Evolutionary conservation across 805 yeast species (phyloP).

Genomic region (Cyberlindnera nakhonratchasimensis): DNA sequence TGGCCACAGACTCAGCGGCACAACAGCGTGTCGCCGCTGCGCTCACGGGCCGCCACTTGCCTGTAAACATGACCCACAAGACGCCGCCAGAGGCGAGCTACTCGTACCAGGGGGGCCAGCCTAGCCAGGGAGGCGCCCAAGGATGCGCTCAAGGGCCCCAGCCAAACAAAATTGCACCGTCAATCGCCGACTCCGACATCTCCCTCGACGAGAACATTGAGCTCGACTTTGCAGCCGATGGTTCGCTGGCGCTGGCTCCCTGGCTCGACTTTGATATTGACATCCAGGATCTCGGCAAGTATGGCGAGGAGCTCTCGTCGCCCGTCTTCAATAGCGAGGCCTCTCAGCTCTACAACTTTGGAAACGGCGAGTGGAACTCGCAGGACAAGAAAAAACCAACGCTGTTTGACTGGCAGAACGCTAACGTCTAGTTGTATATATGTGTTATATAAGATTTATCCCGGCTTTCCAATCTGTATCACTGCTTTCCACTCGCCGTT

Average conservation of each 20-base stretch:
- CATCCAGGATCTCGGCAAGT: constrained; percentile 13
- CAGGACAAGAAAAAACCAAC: constrained; percentile 9
- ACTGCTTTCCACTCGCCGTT: too few species aligned
- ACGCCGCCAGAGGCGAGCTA: constrained; percentile 11
- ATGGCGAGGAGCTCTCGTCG: constrained; percentile 7
- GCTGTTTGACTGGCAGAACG: constrained; percentile 28
- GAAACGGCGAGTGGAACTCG: not conserved
- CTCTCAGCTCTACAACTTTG: too few species aligned
- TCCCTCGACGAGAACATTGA: constrained; percentile 26
- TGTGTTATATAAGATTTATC: not conserved
- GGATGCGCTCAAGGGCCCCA: too few species aligned
- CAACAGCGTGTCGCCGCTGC: constrained; percentile 12
- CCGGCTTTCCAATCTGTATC: too few species aligned
- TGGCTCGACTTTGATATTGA: constrained; percentile 46
- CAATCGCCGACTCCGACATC: constrained; percentile 8
- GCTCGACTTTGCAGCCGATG: constrained; percentile 75
- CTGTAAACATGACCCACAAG: constrained; percentile 13
- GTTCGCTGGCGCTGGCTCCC: constrained; percentile 72
- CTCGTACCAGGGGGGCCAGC: not conserved
- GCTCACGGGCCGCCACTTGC: constrained; percentile 10
- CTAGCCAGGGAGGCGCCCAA: not conserved
- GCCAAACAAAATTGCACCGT: constrained; percentile 11
- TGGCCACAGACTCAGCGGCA: constrained; percentile 11
- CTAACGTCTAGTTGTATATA: not conserved
- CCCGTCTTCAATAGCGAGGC: constrained; percentile 2